Percentiles rank a stretch among this genome's conserved stretches.
phyloP scores from a whole-genome alignment of 2,329 filamentous ascomycete species.

The Chaetomium olivaceum region DNA sequence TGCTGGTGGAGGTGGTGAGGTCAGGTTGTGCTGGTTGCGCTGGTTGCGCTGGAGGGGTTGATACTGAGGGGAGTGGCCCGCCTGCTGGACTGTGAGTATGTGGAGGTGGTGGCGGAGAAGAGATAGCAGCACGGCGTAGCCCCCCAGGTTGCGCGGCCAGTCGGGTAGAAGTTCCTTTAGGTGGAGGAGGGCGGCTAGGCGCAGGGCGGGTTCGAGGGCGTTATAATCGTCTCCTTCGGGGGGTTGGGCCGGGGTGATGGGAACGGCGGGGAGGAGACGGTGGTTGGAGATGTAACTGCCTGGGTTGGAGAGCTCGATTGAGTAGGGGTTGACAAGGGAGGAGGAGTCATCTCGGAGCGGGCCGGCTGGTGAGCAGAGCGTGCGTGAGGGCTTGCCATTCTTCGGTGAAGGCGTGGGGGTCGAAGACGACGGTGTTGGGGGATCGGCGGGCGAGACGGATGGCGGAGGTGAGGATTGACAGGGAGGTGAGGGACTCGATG shows the following conservation, averaged over 20 bases:
- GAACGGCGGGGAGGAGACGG: constrained; percentile 26
- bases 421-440: constrained; percentile 29
- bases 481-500: constrained; percentile 32
- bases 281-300: constrained; percentile 34
- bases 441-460: constrained; percentile 30
- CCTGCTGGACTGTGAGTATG: not conserved
- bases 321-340: constrained; percentile 21
- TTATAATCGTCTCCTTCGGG: not conserved
- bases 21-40: too few species aligned
- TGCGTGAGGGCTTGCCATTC: constrained; percentile 38
- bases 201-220: constrained; percentile 35
- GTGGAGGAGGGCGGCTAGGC: constrained; percentile 37
- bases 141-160: constrained; percentile 38
- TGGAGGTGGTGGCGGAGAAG: constrained; percentile 34
- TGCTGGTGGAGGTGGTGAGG: too few species aligned
- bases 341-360: constrained; percentile 32
- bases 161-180: constrained; percentile 40
- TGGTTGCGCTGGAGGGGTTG: too few species aligned
- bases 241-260: constrained; percentile 22
- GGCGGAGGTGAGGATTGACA: constrained; percentile 35
- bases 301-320: not conserved
- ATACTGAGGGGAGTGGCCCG: not conserved
- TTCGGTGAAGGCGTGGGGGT: constrained; percentile 38
- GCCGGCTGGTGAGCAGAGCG: constrained; percentile 31
- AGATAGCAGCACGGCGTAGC: constrained; percentile 36